phyloP scores from a whole-genome alignment of 352 stramenopile species.

The Globisporangium megalacanthum region DNA sequence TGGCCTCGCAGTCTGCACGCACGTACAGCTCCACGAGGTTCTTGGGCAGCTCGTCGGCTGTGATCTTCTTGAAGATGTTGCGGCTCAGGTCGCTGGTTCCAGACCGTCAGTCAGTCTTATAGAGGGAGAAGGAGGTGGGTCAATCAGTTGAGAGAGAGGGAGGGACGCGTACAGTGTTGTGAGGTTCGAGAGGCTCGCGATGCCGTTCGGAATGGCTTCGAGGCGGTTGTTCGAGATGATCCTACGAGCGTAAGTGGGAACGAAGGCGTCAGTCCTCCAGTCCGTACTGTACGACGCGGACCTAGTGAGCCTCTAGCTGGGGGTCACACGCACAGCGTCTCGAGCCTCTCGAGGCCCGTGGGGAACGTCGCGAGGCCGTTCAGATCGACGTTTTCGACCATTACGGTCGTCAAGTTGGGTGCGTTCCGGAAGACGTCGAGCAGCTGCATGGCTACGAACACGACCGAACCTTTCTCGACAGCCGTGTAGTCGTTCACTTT shows the following conservation, averaged over 20 bases:
- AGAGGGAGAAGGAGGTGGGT: too few relatives aligned
- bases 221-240: conserved; percentile 18
- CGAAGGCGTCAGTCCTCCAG: neutral
- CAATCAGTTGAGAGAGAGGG: neutral
- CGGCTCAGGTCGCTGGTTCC: conserved; percentile 14
- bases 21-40: conserved; percentile 17
- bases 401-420: conserved; percentile 20
- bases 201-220: conserved; percentile 12
- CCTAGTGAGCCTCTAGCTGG: too few relatives aligned
- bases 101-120: neutral
- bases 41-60: conserved; percentile 7
- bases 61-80: conserved; percentile 19
- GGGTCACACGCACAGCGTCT: conserved; percentile 19
- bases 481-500: conserved; percentile 24
- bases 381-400: conserved; percentile 38
- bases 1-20: neutral
- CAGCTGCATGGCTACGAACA: conserved; percentile 16
- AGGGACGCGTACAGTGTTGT: conserved; percentile 15
- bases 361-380: conserved; percentile 22
- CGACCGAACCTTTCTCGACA: conserved; percentile 16
- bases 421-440: conserved; percentile 21
- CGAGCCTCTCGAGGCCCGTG: conserved; percentile 17
- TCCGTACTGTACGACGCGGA: neutral
- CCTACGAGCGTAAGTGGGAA: conserved; percentile 1
- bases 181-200: conserved; percentile 13